phyloP scores from a whole-genome alignment of 108 stramenopile species.

The Cyclotella cryptica region DNA sequence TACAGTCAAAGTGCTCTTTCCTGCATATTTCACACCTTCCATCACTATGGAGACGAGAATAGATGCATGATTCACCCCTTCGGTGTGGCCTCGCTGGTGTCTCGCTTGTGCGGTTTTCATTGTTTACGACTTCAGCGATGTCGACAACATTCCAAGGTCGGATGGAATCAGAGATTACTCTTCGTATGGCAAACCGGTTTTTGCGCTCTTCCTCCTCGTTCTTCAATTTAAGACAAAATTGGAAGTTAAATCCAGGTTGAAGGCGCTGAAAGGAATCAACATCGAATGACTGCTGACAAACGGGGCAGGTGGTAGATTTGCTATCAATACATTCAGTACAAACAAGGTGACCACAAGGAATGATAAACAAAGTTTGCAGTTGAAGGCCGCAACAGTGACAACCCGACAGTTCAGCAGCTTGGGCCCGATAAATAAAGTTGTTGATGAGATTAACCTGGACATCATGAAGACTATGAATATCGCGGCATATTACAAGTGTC shows the following conservation, averaged over 20 bases:
- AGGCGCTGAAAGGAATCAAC: slow-evolving; percentile 84
- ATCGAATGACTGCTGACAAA: slow-evolving; percentile 70
- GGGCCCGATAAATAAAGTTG: slow-evolving; percentile 64
- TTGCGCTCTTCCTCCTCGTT: slow-evolving; percentile 55
- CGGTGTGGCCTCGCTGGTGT: slow-evolving; percentile 36
- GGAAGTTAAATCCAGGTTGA: slow-evolving; percentile 71
- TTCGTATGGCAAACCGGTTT: slow-evolving; percentile 16
- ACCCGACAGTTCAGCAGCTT: slow-evolving; percentile 57
- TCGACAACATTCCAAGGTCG: slow-evolving; percentile 8
- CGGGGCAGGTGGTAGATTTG: slow-evolving; percentile 50
- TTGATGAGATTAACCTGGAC: slow-evolving; percentile 52
- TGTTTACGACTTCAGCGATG: slow-evolving; percentile 16
- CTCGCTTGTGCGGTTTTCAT: slow-evolving; percentile 1
- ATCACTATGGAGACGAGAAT: slow-evolving; percentile 44
- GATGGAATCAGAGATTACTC: background rate
- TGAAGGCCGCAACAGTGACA: slow-evolving; percentile 71
- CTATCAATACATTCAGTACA: slow-evolving; percentile 87
- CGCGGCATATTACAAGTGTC: slow-evolving; percentile 63
- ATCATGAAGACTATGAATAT: slow-evolving; percentile 49
- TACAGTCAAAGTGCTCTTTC: slow-evolving; percentile 74
- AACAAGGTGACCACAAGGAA: slow-evolving; percentile 78
- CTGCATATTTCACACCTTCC: slow-evolving; percentile 76
- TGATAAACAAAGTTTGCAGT: slow-evolving; percentile 70
- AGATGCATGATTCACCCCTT: slow-evolving; percentile 67
- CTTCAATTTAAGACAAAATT: slow-evolving; percentile 53